Percentiles rank a stretch among this genome's conserved stretches.
phyloP scores from a whole-genome alignment of 2,329 filamentous ascomycete genomes.

The Aspergillus sp. region DNA sequence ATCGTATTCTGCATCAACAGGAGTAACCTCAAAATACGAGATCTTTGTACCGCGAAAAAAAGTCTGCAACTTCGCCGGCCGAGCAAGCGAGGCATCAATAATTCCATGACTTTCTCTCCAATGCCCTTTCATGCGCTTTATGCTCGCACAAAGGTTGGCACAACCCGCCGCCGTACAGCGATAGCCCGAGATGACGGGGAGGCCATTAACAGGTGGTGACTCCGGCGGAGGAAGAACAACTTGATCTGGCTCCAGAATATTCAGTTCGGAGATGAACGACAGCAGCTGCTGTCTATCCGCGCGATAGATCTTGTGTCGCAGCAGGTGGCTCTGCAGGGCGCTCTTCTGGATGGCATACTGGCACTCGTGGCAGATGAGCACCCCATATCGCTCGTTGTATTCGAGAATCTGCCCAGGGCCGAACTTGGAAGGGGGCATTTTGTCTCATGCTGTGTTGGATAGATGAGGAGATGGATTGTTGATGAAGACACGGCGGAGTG shows the following conservation, averaged over 20 bases:
- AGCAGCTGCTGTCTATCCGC: conserved; percentile 1
- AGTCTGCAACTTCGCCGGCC: conserved; percentile 6
- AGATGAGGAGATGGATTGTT: neutral
- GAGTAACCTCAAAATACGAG: conserved; percentile 9
- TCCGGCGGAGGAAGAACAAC: neutral
- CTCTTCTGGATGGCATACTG: conserved; percentile 13
- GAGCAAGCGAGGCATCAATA: neutral
- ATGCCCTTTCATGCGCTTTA: conserved; percentile 10
- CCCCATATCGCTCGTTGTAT: conserved; percentile 1
- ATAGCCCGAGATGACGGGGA: conserved; percentile 5
- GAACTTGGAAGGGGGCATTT: neutral
- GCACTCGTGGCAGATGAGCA: conserved; percentile 12
- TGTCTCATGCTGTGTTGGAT: neutral
- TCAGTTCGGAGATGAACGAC: neutral
- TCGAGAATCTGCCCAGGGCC: conserved; percentile 1
- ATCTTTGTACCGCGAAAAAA: conserved; percentile 13
- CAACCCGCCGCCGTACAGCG: conserved; percentile 2
- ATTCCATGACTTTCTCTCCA: conserved; percentile 3
- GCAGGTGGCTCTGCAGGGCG: conserved; percentile 10
- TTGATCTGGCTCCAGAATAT: conserved; percentile 1
- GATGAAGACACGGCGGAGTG: neutral
- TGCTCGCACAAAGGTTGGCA: conserved; percentile 9
- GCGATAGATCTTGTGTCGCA: conserved; percentile 14
- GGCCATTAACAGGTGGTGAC: neutral
- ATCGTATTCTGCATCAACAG: neutral